Evolutionary conservation across 148 eudicot species (phyloP).

Genomic region (Polygonum aviculare): DNA sequence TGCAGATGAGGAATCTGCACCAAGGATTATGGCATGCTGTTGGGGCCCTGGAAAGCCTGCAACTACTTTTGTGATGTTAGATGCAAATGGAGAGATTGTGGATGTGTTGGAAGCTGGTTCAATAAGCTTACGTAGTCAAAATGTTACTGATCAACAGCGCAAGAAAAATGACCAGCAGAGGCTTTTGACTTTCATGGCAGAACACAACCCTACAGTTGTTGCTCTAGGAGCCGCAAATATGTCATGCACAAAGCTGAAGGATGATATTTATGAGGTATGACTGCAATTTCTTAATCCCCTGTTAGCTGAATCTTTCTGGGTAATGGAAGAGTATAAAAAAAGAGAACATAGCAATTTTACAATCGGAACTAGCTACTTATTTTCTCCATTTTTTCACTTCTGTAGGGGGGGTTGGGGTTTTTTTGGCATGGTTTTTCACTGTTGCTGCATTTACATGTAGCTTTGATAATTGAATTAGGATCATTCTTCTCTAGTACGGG

Average conservation of each 20-base stretch:
- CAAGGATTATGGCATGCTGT: slow-evolving; percentile 98
- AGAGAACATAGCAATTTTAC: not conserved
- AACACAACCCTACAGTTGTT: slow-evolving; percentile 93
- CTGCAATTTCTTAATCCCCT: not conserved
- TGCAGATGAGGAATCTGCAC: slow-evolving; percentile 83
- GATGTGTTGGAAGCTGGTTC: slow-evolving; percentile 79
- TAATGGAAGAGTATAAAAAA: not conserved
- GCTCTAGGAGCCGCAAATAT: slow-evolving; percentile 85
- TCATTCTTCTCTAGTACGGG: not conserved
- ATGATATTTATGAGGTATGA: slow-evolving; percentile 85
- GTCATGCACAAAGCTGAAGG: slow-evolving; percentile 78
- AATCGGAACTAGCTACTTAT: not conserved
- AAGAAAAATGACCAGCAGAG: slow-evolving; percentile 86
- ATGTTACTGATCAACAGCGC: slow-evolving; percentile 71
- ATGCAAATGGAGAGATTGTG: slow-evolving; percentile 87
- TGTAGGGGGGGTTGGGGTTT: not conserved
- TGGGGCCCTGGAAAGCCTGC: slow-evolving; percentile 94
- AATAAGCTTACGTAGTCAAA: slow-evolving; percentile 59
- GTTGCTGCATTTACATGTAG: not conserved
- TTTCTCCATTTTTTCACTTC: not conserved
- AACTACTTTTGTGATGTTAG: slow-evolving; percentile 92
- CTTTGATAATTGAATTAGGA: not conserved
- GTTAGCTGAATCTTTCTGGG: not conserved
- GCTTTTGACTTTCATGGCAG: slow-evolving; percentile 78
- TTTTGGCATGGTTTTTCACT: not conserved